phyloP scores from a whole-genome alignment of 139 green algal species.

The Yamagishiella unicocca region DNA sequence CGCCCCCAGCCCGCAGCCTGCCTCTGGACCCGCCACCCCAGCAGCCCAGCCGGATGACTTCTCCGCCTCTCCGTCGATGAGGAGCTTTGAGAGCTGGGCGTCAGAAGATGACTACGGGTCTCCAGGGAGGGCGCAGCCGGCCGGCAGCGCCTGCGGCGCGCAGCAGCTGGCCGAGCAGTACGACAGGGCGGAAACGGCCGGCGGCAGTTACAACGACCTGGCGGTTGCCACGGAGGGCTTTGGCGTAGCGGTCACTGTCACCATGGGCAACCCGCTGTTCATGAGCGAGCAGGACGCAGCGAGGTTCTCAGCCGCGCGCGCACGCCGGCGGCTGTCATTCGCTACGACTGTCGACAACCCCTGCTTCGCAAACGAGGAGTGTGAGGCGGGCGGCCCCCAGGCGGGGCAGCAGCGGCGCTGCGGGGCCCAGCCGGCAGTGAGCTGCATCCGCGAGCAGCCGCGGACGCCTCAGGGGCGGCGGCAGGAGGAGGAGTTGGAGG shows the following conservation, averaged over 20 bases:
- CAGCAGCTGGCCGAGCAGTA: background rate
- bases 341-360: background rate
- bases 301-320: background rate
- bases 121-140: too few relatives aligned
- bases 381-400: background rate
- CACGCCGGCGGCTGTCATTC: background rate
- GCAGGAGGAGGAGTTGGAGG: background rate
- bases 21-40: too few relatives aligned
- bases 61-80: too few relatives aligned
- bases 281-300: background rate
- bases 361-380: background rate
- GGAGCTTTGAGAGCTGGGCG: background rate
- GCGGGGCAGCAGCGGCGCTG: background rate
- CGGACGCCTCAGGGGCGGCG: background rate
- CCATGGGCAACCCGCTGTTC: slow-evolving; percentile 14
- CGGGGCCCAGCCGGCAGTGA: background rate
- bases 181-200: background rate
- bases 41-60: too few relatives aligned
- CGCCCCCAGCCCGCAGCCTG: too few relatives aligned
- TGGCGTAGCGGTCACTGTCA: background rate
- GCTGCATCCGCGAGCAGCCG: background rate
- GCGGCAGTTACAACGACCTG: background rate
- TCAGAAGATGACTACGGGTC: background rate
- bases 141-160: background rate
- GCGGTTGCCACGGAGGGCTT: background rate